Evolutionary conservation across 257 asterid species (phyloP).

Genomic region (Solanum sejunctum): DNA sequence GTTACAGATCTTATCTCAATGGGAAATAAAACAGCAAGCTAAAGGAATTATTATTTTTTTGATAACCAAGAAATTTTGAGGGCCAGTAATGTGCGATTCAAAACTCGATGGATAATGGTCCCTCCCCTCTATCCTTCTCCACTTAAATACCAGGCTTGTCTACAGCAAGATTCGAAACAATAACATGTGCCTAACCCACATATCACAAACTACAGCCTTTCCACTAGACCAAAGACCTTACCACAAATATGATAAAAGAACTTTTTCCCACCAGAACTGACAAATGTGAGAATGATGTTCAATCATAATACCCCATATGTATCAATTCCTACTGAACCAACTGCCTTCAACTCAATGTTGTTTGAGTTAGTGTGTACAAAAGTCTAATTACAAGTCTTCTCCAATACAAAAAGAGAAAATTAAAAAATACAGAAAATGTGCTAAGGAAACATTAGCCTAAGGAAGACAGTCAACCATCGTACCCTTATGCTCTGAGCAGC

Average conservation of each 20-base stretch:
- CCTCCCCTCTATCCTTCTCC: neutral
- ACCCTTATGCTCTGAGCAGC: neutral
- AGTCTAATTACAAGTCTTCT: neutral
- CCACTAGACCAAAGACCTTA: neutral
- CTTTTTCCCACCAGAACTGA: neutral
- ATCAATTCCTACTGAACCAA: neutral
- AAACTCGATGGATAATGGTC: neutral
- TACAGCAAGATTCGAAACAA: neutral
- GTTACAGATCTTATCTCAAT: neutral
- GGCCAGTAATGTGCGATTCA: neutral
- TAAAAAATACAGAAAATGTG: neutral
- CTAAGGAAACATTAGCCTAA: neutral
- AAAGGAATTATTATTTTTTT: neutral
- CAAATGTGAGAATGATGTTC: neutral
- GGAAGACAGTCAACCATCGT: neutral
- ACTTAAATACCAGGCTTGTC: neutral
- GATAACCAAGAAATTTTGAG: neutral
- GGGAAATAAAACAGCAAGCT: neutral
- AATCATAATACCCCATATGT: neutral
- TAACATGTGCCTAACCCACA: neutral
- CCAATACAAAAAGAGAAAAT: neutral
- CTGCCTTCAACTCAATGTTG: neutral
- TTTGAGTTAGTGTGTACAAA: neutral
- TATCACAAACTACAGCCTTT: neutral
- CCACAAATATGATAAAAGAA: neutral